Evolutionary conservation across 148 eudicot species (phyloP), one percentile per base, ranked within the genome.

Genomic region (Pouteria glomerata): DNA sequence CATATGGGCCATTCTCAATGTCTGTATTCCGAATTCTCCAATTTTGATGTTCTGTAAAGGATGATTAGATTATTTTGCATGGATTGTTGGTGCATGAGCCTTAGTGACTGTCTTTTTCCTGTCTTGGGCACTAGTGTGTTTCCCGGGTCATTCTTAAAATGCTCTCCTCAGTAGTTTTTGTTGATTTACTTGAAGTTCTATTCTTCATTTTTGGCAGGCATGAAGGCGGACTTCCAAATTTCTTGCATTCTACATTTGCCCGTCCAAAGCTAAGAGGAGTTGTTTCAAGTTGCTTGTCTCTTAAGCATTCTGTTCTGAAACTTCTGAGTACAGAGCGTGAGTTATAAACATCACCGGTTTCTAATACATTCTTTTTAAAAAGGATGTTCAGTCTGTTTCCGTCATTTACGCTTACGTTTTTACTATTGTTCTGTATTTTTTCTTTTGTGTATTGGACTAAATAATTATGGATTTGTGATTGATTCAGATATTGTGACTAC

Each of bases 401-500:
- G 26, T 48, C 11, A n/a, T 27, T 15, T 65, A n/a, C 33, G 15
- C 26, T 50, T n/a, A 7, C 30, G 27, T 18, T 26, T 21, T 24
- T 51, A 19, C 23, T n/a, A 48, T 27, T 60, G 27, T 31, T 72
- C 37, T 50, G 30, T 58, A 27, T 47, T 29, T 21, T 44, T 18
- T 2, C n/a, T 72, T 60, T 47, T n/a, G 7, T 69, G 69, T 57
- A 52, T 21, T 53, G 42, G 29, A 35, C 67, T 73, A 58, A 57
- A 68, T 1, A 35, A 27, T n/a, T n/a, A n/a, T 29, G 51, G 37
- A 26, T 27, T 34, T 71, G 23, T 71, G 45, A 77, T 64, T 16
- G 29, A 64, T 82, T 74, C 93, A 94, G 98, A 91, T 88, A 89
- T 94, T 31, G 85, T 82, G 55, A 83, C 92, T 11, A 86, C 96